A percentile compares a stretch with the other conserved stretches of the same genome.
These are phyloP conservation scores for Selenicereus undatus DNA, from an alignment of 148 eudicot genomes.

Conservation along the genomic window DNA sequence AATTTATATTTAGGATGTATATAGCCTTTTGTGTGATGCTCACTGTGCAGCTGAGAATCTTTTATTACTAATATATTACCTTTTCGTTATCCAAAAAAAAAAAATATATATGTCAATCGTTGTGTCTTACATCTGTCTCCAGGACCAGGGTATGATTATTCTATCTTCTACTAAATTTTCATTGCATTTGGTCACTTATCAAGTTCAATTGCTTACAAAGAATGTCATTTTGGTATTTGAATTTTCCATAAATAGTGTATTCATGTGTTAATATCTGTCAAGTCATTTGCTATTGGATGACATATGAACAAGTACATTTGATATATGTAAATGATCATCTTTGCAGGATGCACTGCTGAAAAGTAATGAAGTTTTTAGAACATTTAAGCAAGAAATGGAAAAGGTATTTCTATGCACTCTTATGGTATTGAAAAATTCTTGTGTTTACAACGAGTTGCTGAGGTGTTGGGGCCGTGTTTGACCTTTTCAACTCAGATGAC, in stretches of 20 bases:
- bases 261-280: not conserved
- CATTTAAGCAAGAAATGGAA: constrained; percentile 93
- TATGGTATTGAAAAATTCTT: not conserved
- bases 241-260: not conserved
- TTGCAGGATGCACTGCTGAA: constrained; percentile 91
- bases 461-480: constrained; percentile 10
- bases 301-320: not conserved
- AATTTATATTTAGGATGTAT: too few relatives aligned
- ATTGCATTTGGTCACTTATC: not conserved
- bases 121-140: not conserved
- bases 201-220: constrained; percentile 1
- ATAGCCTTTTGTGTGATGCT: too few relatives aligned
- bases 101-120: not conserved
- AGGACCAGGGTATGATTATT: not conserved
- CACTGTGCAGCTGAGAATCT: too few relatives aligned
- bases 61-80: too few relatives aligned
- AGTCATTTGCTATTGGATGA: constrained; percentile 2
- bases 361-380: constrained; percentile 95
- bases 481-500: constrained; percentile 56
- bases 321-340: not conserved
- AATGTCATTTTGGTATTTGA: too few relatives aligned
- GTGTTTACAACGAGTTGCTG: not conserved
- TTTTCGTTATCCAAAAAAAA: too few relatives aligned
- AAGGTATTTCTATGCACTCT: constrained; percentile 48
- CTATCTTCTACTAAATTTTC: not conserved